phyloP scores from a whole-genome alignment of 2,329 filamentous ascomycete genomes.

The Dothideomycetes sp. region DNA sequence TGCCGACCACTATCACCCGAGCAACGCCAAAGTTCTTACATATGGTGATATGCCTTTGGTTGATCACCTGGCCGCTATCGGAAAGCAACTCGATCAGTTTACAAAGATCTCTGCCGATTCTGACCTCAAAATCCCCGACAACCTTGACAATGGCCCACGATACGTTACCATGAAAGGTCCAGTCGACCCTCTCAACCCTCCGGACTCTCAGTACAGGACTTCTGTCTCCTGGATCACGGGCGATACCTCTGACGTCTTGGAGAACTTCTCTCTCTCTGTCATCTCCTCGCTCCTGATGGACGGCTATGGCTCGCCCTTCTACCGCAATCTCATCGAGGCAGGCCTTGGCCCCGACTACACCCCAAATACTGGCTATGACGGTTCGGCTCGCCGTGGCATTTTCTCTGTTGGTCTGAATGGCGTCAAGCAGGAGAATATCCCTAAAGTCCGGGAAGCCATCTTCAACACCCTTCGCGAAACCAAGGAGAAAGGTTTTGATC shows the following conservation, averaged over 20 bases:
- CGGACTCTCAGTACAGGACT: slow-evolving; percentile 84
- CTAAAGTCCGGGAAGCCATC: slow-evolving; percentile 64
- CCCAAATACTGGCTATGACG: slow-evolving; percentile 86
- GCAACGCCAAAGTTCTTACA: slow-evolving; percentile 90
- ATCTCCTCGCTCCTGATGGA: slow-evolving; percentile 78
- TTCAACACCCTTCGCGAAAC: slow-evolving; percentile 61
- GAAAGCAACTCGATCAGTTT: slow-evolving; percentile 64
- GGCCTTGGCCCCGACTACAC: slow-evolving; percentile 89
- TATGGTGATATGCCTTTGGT: slow-evolving; percentile 86
- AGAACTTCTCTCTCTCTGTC: slow-evolving; percentile 78
- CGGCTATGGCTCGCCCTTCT: slow-evolving; percentile 89
- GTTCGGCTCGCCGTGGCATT: slow-evolving; percentile 62
- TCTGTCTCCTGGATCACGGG: slow-evolving; percentile 89
- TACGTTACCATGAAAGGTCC: slow-evolving; percentile 67
- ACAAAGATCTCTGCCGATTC: slow-evolving; percentile 57
- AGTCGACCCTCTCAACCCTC: slow-evolving; percentile 73
- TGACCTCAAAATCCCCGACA: slow-evolving; percentile 66
- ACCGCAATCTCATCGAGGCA: slow-evolving; percentile 76
- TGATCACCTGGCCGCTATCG: slow-evolving; percentile 70
- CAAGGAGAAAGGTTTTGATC: slow-evolving; percentile 68
- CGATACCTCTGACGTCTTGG: slow-evolving; percentile 68
- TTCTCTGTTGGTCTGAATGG: slow-evolving; percentile 88
- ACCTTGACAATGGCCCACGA: slow-evolving; percentile 55
- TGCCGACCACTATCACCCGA: slow-evolving; percentile 88
- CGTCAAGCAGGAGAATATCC: slow-evolving; percentile 70